Conservation (phyloP, 192 early-diverging fungal species). For the Chytriomyces sp. region DNA sequence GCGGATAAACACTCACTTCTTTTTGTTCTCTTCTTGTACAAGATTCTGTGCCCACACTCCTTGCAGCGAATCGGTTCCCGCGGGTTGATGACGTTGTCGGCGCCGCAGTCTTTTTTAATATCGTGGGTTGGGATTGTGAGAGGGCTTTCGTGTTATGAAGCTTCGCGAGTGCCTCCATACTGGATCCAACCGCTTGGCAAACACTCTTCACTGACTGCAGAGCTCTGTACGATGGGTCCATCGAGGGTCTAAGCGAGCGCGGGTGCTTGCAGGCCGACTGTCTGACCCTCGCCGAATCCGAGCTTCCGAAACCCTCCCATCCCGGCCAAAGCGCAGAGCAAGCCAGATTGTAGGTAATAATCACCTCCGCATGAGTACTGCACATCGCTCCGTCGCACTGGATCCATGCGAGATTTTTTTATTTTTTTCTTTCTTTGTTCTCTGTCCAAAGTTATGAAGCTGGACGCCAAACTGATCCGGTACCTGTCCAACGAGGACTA, state of each 20-base stretch:
- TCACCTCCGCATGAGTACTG: slow-evolving; percentile 51
- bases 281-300: background rate
- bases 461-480: slow-evolving; percentile 90
- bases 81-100: slow-evolving; percentile 89
- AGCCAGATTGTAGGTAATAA: background rate
- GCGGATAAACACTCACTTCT: slow-evolving; percentile 62
- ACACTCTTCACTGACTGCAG: no score
- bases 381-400: slow-evolving; percentile 38
- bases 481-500: slow-evolving; percentile 95
- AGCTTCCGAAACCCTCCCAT: background rate
- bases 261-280: background rate
- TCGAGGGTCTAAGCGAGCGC: background rate
- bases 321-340: background rate
- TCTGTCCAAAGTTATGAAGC: slow-evolving; percentile 70
- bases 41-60: slow-evolving; percentile 93
- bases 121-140: no score
- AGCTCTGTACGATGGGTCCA: no score
- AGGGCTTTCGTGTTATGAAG: no score
- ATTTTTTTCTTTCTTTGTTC: slow-evolving; percentile 8
- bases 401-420: slow-evolving; percentile 2
- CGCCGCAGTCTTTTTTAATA: slow-evolving; percentile 74
- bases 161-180: no score
- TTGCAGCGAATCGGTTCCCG: slow-evolving; percentile 95
- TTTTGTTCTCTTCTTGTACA: slow-evolving; percentile 97
- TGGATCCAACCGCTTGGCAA: no score